Evolutionary conservation across 495 filamentous ascomycete species (phyloP), one percentile per base, ranked within the genome.

Genomic region (Hypoxylon cercidicola): DNA sequence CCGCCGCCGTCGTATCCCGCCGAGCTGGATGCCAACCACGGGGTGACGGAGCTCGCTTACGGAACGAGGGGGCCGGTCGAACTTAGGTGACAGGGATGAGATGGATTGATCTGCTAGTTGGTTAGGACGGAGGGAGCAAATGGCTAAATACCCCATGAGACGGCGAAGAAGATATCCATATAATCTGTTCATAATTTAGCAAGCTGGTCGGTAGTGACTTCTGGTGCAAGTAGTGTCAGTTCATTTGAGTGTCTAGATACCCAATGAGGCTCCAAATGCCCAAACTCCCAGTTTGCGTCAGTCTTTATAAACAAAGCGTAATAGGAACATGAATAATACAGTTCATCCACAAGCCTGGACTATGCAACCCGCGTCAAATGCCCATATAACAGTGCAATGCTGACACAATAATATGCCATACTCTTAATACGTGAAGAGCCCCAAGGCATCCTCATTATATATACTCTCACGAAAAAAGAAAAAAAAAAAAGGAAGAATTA

Each of bases 331-430:
- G 28, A 35, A 40, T 35, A 39, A 34, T 46, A n/a, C 41, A 28
- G 25, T 28, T 7, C 21, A 46, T 30, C 28, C 44, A 30, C 12
- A 34, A 44, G 8, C 56, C 45, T 32, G 21, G 21, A 37, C 46
- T 60, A 64, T 64, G 60, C 60, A 47, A 46, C 39, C 8, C 13
- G 23, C 37, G 46, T 30, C 30, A 45, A 40, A 32, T 49, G 1
- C 25, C 46, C 53, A 21, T 52, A 19, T 52, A n/a, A 57, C 23
- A 41, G 51, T 63, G 45, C 50, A 43, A 41, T 43, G 12, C 13
- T 34, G 16, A 55, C 44, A 25, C 16, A 19, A 7, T 37, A 23
- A 23, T 4, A 25, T 16, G 11, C 20, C 25, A 50, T 35, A 8
- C 35, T 25, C 45, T 55, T 41, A 45, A 54, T 49, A 44, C 16